phyloP scores from a whole-genome alignment of 768 basidiomycete genomes.

The Boletus barrowsii region DNA sequence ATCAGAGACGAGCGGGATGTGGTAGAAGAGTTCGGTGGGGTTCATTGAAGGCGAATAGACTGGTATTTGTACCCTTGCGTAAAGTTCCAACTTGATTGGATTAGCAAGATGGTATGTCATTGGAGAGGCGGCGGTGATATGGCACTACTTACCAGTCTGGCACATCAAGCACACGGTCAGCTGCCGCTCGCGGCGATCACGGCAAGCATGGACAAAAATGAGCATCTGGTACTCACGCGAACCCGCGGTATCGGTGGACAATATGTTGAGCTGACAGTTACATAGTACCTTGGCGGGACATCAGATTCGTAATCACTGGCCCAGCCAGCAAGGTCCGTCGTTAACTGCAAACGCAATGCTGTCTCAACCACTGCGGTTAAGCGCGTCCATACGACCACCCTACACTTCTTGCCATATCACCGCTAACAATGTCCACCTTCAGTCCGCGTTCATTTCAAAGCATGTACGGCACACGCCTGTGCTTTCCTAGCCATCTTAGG shows the following conservation, averaged over 20 bases:
- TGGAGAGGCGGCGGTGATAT: not conserved
- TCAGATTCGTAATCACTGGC: too few species aligned
- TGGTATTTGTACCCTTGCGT: conserved; percentile 13
- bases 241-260: not conserved
- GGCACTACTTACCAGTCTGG: conserved; percentile 3
- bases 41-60: not conserved
- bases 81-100: not conserved
- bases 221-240: conserved; percentile 10
- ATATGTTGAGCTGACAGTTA: too few species aligned
- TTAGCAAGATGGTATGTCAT: conserved; percentile 3
- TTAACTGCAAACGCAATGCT: too few species aligned
- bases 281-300: too few species aligned
- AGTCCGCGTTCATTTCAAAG: too few species aligned
- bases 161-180: conserved; percentile 8
- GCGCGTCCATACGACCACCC: too few species aligned
- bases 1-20: not conserved
- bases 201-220: conserved; percentile 11
- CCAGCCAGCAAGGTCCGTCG: too few species aligned
- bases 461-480: too few species aligned
- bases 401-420: too few species aligned
- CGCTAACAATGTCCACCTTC: too few species aligned
- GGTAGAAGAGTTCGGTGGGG: not conserved
- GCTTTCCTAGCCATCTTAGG: too few species aligned
- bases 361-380: too few species aligned
- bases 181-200: not conserved